Evolutionary conservation across 306 rosid genomes (phyloP), one percentile per base, ranked within the genome.

Genomic region (Begonia peltatifolia): DNA sequence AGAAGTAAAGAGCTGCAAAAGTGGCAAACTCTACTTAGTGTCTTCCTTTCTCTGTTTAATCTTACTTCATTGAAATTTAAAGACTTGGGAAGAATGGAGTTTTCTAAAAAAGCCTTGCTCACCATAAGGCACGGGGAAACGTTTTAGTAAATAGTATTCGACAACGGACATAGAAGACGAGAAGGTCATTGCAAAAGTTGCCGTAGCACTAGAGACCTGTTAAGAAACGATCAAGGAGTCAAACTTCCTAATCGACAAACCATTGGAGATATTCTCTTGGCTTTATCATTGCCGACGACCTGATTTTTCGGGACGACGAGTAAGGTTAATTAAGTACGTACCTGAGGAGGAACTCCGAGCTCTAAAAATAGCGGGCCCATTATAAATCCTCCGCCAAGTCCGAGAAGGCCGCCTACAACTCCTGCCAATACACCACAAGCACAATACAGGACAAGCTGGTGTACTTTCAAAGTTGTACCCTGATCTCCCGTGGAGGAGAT

Each of bases 91-190:
- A n/a, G 7, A 0, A n/a, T n/a, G n/a, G n/a, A n/a, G n/a, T n/a
- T n/a, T n/a, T n/a, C n/a, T n/a, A n/a, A n/a, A n/a, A n/a, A 9
- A 12, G 14, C 41, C 50, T 1, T 13, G 47, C 15, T 23, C 57
- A 85, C 97, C 97, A 43, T 85, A 83, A 42, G 92, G 95, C 63
- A 90, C 62, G 10, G 97, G 95, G 60, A 90, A 90, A 71, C 95
- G 95, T 59, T 73, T 74, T 17, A 90, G 74, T 23, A 90, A 77
- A 62, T 83, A 86, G 73, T 90, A 90, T 74, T 90, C 84, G 56
- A 90, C 79, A 7, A 90, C 97, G 53, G 97, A 90, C 95, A 90
- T 90, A 9, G 97, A 90, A 12, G 97, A 85, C 14, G 97, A 90
- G 73, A 90, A 90, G 46, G 79, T 80, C 97, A 85, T 90, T 57